Conservation (phyloP, 495 filamentous ascomycete genomes). For the Neurospora sp. region DNA sequence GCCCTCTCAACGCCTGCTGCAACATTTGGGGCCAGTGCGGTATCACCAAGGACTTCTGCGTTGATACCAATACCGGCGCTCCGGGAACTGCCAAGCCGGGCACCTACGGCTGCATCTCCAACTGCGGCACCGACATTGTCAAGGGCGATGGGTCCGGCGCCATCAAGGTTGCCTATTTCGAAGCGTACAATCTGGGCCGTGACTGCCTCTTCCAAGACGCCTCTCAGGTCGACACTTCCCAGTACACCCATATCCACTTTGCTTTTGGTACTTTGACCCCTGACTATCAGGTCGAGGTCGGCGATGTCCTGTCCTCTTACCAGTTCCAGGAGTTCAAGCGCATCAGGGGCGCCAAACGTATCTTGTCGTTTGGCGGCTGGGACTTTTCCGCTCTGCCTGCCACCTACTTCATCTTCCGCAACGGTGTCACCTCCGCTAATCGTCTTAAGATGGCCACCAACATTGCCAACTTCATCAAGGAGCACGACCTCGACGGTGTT, state of each 20-base stretch:
- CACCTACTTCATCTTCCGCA: conserved; percentile 17
- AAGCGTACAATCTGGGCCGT: conserved; percentile 18
- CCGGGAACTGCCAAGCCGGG: conserved; percentile 24
- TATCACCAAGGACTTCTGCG: conserved; percentile 34
- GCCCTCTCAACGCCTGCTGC: conserved; percentile 6
- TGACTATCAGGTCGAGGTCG: conserved; percentile 8
- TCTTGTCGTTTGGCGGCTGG: conserved; percentile 26
- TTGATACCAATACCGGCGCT: conserved; percentile 10
- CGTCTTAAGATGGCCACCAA: conserved; percentile 12
- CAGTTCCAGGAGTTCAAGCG: conserved; percentile 17
- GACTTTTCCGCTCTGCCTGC: conserved; percentile 11
- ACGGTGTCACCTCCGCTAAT: conserved; percentile 10
- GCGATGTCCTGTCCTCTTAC: conserved; percentile 2
- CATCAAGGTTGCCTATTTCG: conserved; percentile 20
- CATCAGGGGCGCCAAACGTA: conserved; percentile 13
- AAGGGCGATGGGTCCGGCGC: conserved; percentile 4
- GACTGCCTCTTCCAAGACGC: conserved; percentile 17
- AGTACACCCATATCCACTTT: conserved; percentile 20
- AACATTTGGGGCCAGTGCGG: conserved; percentile 36
- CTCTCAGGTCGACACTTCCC: conserved; percentile 4
- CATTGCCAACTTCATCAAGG: conserved; percentile 11
- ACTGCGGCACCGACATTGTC: conserved; percentile 27
- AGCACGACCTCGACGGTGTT: conserved; percentile 20
- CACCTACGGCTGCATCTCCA: conserved; percentile 37
- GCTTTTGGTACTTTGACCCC: conserved; percentile 14